A percentile compares a stretch with the other conserved stretches of the same genome.
Conservation (phyloP, 768 basidiomycete genomes). For the Rhodocollybia butyracea region DNA sequence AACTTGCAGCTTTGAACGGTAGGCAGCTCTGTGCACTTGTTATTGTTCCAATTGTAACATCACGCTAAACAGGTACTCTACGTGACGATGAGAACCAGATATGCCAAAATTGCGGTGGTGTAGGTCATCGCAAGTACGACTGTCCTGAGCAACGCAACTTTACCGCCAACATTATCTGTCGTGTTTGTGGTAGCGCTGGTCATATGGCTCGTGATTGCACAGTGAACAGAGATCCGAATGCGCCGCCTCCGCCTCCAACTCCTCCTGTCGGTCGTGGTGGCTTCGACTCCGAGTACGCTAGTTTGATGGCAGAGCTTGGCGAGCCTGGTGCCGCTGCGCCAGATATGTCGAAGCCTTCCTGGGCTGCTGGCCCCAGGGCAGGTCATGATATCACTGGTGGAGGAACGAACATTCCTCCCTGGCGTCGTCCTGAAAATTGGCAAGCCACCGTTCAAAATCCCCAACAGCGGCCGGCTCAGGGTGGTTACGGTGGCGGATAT, state of each 20-base stretch:
- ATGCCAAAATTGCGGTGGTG: conserved; percentile 93
- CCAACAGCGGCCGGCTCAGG: conserved; percentile 65
- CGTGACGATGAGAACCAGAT: conserved; percentile 99
- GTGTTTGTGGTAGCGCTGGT: conserved; percentile 95
- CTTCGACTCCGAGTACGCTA: conserved; percentile 98
- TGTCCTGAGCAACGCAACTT: conserved; percentile 98
- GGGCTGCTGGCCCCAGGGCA: conserved; percentile 43
- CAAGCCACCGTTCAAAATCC: conserved; percentile 50
- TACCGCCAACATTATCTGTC: conserved; percentile 99
- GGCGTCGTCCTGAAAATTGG: conserved; percentile 91
- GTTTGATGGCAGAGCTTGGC: conserved; percentile 95
- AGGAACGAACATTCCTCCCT: conserved; percentile 82
- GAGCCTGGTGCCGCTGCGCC: conserved; percentile 62
- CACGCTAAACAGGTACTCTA: conserved; percentile 49
- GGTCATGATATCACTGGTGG: conserved; percentile 70
- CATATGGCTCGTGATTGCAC: conserved; percentile 99
- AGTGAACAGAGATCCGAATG: conserved; percentile 87
- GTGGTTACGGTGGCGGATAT: conserved; percentile 47
- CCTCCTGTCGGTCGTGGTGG: conserved; percentile 60
- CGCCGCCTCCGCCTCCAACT: conserved; percentile 40
- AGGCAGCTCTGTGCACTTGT: neutral
- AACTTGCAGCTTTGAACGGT: conserved; percentile 95
- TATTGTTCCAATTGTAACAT: neutral
- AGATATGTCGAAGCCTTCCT: conserved; percentile 51
- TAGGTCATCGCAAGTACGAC: conserved; percentile 98